These are phyloP conservation scores for Cardamine resedifolia DNA, from an alignment of 345 rosid genomes.

Conservation along the genomic window DNA sequence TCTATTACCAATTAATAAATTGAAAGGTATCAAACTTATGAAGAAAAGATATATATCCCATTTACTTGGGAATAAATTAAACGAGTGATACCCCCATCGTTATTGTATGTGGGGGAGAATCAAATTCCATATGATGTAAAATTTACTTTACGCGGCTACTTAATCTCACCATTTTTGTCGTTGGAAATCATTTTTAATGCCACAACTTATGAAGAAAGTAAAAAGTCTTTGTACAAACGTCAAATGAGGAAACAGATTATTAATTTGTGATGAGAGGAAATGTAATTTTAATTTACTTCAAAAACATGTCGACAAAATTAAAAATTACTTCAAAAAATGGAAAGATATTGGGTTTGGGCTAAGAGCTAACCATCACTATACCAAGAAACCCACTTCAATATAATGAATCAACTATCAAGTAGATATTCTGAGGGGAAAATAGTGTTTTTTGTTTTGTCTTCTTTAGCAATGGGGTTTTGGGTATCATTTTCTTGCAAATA, in stretches of 20 bases:
- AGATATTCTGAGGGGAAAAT: too few relatives aligned
- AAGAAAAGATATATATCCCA: background rate
- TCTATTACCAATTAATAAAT: constrained; percentile 41
- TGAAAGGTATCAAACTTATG: background rate
- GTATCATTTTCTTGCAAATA: background rate
- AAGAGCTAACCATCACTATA: too few relatives aligned
- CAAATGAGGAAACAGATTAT: too few relatives aligned
- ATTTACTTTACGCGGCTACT: background rate
- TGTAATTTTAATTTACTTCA: background rate
- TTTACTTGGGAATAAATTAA: constrained; percentile 8
- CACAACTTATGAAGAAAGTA: background rate
- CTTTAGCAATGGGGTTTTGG: background rate
- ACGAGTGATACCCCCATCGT: background rate
- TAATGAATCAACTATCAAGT: too few relatives aligned
- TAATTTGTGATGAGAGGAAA: background rate
- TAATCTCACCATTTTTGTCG: background rate
- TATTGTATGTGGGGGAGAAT: constrained; percentile 17
- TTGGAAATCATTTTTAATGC: background rate
- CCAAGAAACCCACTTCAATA: too few relatives aligned
- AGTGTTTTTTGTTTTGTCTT: too few relatives aligned
- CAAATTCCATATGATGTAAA: constrained; percentile 16
- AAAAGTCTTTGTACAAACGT: too few relatives aligned
- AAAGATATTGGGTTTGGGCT: background rate
- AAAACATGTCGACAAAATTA: too few relatives aligned
- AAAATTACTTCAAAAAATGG: background rate